Conservation (phyloP, 2,329 filamentous ascomycete genomes). For the Pestalotiopsis sp. region DNA sequence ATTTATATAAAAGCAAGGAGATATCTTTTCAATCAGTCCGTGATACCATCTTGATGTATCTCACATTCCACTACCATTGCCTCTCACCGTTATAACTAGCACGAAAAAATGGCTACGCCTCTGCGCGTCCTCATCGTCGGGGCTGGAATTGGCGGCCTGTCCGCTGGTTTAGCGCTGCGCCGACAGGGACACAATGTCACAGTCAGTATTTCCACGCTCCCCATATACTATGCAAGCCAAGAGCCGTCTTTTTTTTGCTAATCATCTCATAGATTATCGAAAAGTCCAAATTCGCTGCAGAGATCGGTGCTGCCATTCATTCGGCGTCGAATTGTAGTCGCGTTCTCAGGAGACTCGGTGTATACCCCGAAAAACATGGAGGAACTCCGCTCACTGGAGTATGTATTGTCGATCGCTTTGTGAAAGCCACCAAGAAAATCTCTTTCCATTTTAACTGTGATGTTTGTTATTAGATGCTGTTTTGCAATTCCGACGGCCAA, state of each 20-base stretch:
- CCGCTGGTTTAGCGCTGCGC: slow-evolving; percentile 54
- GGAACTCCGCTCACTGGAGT: slow-evolving; percentile 29
- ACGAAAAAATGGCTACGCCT: not conserved
- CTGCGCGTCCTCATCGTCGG: slow-evolving; percentile 31
- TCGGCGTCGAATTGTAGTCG: slow-evolving; percentile 64
- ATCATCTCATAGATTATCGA: slow-evolving; percentile 48
- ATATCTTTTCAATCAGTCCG: too few relatives aligned
- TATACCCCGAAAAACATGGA: slow-evolving; percentile 39
- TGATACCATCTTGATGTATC: not conserved
- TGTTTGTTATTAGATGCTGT: not conserved
- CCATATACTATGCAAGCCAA: too few relatives aligned
- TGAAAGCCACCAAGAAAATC: not conserved
- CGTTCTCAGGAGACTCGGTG: slow-evolving; percentile 46
- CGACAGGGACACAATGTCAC: slow-evolving; percentile 52
- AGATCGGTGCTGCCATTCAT: slow-evolving; percentile 64
- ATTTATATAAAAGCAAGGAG: too few relatives aligned
- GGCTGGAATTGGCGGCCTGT: slow-evolving; percentile 55
- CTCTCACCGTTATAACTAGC: not conserved
- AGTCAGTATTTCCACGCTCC: slow-evolving; percentile 14
- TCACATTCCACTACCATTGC: not conserved
- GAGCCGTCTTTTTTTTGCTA: not conserved
- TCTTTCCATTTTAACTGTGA: not conserved
- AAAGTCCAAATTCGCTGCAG: slow-evolving; percentile 56
- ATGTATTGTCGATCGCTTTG: not conserved
- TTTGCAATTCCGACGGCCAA: not conserved